Evolutionary conservation across 1,284 basidiomycete species (phyloP).

Genomic region (Melampsora abietis-canadensis): DNA sequence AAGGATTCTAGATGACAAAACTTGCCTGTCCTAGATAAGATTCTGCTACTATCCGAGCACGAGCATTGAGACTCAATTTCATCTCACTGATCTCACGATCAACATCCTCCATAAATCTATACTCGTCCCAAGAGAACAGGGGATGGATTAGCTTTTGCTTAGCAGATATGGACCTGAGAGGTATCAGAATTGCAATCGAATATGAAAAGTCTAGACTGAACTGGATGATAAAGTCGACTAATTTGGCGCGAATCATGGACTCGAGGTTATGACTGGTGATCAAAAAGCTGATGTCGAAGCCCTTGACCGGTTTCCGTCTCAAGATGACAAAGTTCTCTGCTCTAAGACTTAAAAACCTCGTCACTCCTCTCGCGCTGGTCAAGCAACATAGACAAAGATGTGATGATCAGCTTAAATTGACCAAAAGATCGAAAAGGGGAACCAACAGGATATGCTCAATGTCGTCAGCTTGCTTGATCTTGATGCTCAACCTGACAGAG

Average conservation of each 20-base stretch:
- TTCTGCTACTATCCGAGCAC: slow-evolving; percentile 95
- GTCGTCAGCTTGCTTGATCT: slow-evolving; percentile 99
- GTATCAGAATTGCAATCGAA: too few relatives aligned
- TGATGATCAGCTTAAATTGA: background rate
- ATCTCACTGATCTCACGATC: slow-evolving; percentile 62
- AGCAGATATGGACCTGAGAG: slow-evolving; percentile 4
- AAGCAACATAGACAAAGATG: background rate
- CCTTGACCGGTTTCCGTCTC: slow-evolving; percentile 88
- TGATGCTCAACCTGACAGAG: slow-evolving; percentile 91
- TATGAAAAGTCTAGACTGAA: slow-evolving; percentile 51
- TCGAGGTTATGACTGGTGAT: slow-evolving; percentile 96
- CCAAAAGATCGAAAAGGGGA: background rate
- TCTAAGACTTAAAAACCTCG: slow-evolving; percentile 97
- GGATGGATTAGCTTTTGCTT: background rate
- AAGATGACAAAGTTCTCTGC: slow-evolving; percentile 96
- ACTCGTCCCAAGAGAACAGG: slow-evolving; percentile 49
- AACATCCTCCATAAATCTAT: slow-evolving; percentile 53
- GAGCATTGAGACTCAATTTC: slow-evolving; percentile 76
- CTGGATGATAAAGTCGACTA: slow-evolving; percentile 99
- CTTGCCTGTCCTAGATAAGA: slow-evolving; percentile 48
- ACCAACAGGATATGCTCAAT: slow-evolving; percentile 90
- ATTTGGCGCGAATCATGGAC: slow-evolving; percentile 97
- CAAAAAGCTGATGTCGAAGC: slow-evolving; percentile 97
- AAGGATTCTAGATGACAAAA: background rate
- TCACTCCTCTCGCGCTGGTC: slow-evolving; percentile 74